A percentile compares a stretch with the other conserved stretches of the same genome.
phyloP scores from a whole-genome alignment of 129 eudicot species.

The Calendula officinalis region DNA sequence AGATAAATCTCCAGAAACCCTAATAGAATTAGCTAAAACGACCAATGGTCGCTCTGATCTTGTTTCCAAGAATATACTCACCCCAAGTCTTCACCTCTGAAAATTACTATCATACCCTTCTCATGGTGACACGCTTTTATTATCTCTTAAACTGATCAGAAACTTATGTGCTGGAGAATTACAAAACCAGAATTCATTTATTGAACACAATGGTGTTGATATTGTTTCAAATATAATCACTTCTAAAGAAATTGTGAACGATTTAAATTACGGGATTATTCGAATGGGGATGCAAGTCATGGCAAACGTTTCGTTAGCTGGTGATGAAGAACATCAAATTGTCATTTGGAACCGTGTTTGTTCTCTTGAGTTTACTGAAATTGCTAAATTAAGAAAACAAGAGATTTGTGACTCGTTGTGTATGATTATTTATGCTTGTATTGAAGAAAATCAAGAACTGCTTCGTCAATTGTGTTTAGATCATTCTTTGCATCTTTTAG shows the following conservation, averaged over 20 bases:
- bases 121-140: constrained; percentile 35
- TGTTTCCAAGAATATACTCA: constrained; percentile 47
- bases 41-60: constrained; percentile 68
- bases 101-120: constrained; percentile 34
- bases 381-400: constrained; percentile 53
- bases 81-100: constrained; percentile 52
- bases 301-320: constrained; percentile 79
- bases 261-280: constrained; percentile 44
- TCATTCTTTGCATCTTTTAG: constrained; percentile 44
- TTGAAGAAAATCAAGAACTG: constrained; percentile 43
- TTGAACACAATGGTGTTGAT: constrained; percentile 56
- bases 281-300: constrained; percentile 67
- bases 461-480: constrained; percentile 48
- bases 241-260: constrained; percentile 28
- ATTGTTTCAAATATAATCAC: constrained; percentile 33
- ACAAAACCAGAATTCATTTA: constrained; percentile 54
- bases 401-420: constrained; percentile 79
- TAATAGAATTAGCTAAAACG: constrained; percentile 48
- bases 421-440: constrained; percentile 69
- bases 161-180: constrained; percentile 76
- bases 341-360: constrained; percentile 59
- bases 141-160: constrained; percentile 63
- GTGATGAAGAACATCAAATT: constrained; percentile 48
- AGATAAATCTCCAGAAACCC: constrained; percentile 42
- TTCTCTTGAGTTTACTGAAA: constrained; percentile 43